Percentiles rank a stretch among this genome's conserved stretches.
Evolutionary conservation across 371 early-diverging fungal species (phyloP).

Genomic region (Blakeslea trispora): DNA sequence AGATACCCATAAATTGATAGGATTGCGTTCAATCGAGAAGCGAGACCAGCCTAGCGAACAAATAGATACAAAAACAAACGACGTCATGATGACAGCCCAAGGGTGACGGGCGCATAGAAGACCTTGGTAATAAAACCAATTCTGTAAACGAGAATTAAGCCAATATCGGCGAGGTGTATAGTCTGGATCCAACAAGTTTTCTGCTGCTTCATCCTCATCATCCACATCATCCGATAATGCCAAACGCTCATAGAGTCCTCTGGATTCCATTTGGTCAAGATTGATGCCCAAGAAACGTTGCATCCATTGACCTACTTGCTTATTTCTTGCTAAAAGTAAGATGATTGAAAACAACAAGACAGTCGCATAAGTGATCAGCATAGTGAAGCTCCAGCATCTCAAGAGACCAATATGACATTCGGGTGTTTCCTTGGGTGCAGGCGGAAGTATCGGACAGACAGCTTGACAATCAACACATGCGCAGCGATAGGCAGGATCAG

Average conservation of each 20-base stretch:
- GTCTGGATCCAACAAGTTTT: conserved; percentile 56
- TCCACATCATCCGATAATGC: conserved; percentile 50
- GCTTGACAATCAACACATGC: conserved; percentile 74
- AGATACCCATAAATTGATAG: conserved; percentile 73
- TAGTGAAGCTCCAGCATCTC: conserved; percentile 63
- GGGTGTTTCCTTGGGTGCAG: conserved; percentile 50
- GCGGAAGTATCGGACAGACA: conserved; percentile 60
- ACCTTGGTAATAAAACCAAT: conserved; percentile 72
- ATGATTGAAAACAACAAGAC: conserved; percentile 36
- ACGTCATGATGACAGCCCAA: conserved; percentile 52
- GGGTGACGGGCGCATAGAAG: conserved; percentile 65
- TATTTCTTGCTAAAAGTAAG: conserved; percentile 28
- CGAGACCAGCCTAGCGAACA: conserved; percentile 62
- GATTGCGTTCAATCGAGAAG: conserved; percentile 63
- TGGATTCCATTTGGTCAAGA: conserved; percentile 31
- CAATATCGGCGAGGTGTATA: conserved; percentile 61
- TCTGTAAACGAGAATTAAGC: conserved; percentile 60
- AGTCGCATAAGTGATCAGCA: conserved; percentile 52
- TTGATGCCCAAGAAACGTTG: conserved; percentile 21
- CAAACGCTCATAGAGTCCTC: conserved; percentile 55
- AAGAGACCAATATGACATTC: conserved; percentile 54
- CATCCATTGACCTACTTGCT: conserved; percentile 15
- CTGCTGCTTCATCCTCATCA: conserved; percentile 37
- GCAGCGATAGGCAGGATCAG: conserved; percentile 61
- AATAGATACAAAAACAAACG: conserved; percentile 48